phyloP scores from a whole-genome alignment of 1,139 yeast species.

The Yamadazyma siamensis region DNA sequence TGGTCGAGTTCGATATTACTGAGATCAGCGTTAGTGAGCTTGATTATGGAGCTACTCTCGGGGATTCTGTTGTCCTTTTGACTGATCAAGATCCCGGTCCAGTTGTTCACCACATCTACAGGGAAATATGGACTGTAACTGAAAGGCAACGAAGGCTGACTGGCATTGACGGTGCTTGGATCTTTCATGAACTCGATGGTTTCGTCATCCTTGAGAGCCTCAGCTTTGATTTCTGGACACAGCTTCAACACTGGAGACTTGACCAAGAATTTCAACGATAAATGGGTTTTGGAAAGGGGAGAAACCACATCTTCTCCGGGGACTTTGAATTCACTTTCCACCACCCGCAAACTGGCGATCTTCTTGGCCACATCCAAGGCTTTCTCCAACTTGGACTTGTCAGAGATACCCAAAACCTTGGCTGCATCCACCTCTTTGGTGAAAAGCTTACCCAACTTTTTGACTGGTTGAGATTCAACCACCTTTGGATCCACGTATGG shows the following conservation, averaged over 20 bases:
- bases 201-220: slow-evolving; percentile 40
- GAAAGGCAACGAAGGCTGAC: slow-evolving; percentile 63
- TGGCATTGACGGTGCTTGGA: slow-evolving; percentile 63
- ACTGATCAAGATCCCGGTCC: slow-evolving; percentile 66
- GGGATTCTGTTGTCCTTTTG: slow-evolving; percentile 79
- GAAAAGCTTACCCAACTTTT: slow-evolving; percentile 66
- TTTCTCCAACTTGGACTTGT: slow-evolving; percentile 40
- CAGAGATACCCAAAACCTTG: slow-evolving; percentile 53
- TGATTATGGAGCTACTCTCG: slow-evolving; percentile 57
- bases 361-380: slow-evolving; percentile 59
- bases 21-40: slow-evolving; percentile 52
- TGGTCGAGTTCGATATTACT: slow-evolving; percentile 53
- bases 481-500: slow-evolving; percentile 60
- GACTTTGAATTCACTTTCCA: slow-evolving; percentile 74
- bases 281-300: slow-evolving; percentile 70
- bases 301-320: slow-evolving; percentile 84
- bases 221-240: slow-evolving; percentile 44
- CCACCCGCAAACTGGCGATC: slow-evolving; percentile 67
- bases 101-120: slow-evolving; percentile 42
- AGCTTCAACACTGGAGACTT: slow-evolving; percentile 69
- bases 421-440: slow-evolving; percentile 50
- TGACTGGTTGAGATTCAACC: slow-evolving; percentile 44
- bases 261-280: slow-evolving; percentile 71
- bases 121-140: slow-evolving; percentile 79
- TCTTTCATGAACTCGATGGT: slow-evolving; percentile 65